phyloP scores from a whole-genome alignment of 108 stramenopile genomes.

The Cyclotella choctawhatcheeana region DNA sequence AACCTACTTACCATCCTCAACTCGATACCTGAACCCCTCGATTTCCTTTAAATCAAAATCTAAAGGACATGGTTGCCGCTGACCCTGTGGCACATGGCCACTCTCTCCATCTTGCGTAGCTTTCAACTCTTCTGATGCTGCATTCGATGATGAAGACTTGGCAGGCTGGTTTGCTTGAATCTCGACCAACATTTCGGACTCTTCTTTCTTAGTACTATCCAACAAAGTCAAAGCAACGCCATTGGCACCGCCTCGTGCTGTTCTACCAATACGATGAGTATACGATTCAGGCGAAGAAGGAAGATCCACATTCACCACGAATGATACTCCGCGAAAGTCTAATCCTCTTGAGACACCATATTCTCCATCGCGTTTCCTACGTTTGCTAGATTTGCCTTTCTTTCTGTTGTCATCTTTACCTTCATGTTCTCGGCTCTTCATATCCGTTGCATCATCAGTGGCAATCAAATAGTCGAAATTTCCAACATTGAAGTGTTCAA shows the following conservation, averaged over 20 bases:
- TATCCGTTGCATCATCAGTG: slow-evolving; percentile 90
- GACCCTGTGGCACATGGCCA: slow-evolving; percentile 18
- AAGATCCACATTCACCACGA: slow-evolving; percentile 98
- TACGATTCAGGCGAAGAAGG: slow-evolving; percentile 90
- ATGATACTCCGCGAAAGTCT: slow-evolving; percentile 95
- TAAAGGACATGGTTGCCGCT: slow-evolving; percentile 91
- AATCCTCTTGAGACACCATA: slow-evolving; percentile 96
- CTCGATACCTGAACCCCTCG: slow-evolving; percentile 97
- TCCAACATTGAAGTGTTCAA: slow-evolving; percentile 98
- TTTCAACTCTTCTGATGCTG: slow-evolving; percentile 49
- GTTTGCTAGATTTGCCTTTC: slow-evolving; percentile 54
- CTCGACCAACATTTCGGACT: slow-evolving; percentile 58
- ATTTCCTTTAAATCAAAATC: slow-evolving; percentile 95
- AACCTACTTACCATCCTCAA: slow-evolving; percentile 80
- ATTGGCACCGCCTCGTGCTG: slow-evolving; percentile 94
- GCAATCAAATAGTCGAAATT: slow-evolving; percentile 98
- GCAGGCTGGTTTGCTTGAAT: slow-evolving; percentile 89
- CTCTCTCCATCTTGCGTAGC: slow-evolving; percentile 40
- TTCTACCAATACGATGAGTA: slow-evolving; percentile 97
- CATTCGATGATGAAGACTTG: slow-evolving; percentile 34
- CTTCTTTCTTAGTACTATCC: slow-evolving; percentile 52
- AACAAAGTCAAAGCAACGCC: slow-evolving; percentile 95
- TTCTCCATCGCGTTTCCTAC: slow-evolving; percentile 70
- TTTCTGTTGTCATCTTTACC: slow-evolving; percentile 44
- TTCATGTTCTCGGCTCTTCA: slow-evolving; percentile 18